Evolutionary conservation across 1,139 yeast genomes (phyloP), one percentile per base, ranked within the genome.

Genomic region (Taiozyma onychis): DNA sequence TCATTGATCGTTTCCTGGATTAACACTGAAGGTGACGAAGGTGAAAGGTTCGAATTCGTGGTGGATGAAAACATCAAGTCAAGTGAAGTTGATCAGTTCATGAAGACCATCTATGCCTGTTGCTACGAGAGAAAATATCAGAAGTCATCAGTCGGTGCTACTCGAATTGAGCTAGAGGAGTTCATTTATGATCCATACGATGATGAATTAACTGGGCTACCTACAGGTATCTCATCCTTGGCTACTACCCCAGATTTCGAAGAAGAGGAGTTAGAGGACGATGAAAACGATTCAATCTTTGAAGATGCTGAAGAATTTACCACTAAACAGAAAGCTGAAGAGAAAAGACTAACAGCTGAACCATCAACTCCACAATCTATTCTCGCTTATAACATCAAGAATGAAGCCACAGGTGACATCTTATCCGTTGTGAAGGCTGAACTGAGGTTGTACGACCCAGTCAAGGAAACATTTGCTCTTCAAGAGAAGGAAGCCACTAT

Each of bases 11-110:
- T 93, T 44, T 75, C 83, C 0, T 93, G 99, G 99, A 73, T 72
- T 27, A 97, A 93, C 59, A 65, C 83, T 48, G 85, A 85, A 47
- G 97, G 96, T 32, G 97, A 89, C 59, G 73, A 75, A n/a, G 97
- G 91, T 16, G 98, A 91, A 63, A 71, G 76, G 54, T 90, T 86
- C 67, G 96, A 89, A 66, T 91, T 89, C 68, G 75, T 86, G 22
- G 79, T 90, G 50, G 89, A 83, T 54, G 78, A 77, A 45, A 75
- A 76, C n/a, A 79, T 85, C 9, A 74, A 83, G 32, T 61, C 70
- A 3, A 72, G 70, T 39, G 83, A 83, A 27, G 75, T 88, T 47
- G 85, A 84, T 32, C 73, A 75, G 44, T 93, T 93, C 64, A 79
- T 87, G 70, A 65, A 71, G 39, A 74, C 82, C 0, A 74, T 89